A percentile compares a stretch with the other conserved stretches of the same genome.
phyloP scores from a whole-genome alignment of 257 asterid genomes.

The Mitragyna speciosa region DNA sequence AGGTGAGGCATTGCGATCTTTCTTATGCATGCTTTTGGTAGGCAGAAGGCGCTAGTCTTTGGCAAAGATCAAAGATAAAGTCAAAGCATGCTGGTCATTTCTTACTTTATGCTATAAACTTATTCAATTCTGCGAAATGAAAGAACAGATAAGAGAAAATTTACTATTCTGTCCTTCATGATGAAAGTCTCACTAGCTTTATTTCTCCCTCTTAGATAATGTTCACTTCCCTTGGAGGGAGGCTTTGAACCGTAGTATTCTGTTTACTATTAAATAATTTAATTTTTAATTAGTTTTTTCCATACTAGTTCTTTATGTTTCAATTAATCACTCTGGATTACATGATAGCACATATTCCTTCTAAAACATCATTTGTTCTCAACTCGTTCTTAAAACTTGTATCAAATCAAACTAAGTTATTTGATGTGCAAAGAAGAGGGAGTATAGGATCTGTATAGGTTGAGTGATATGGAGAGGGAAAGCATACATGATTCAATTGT shows the following conservation, averaged over 20 bases:
- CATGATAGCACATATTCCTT: not conserved
- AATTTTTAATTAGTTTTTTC: too few relatives aligned
- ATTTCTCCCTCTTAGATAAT: not conserved
- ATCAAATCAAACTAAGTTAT: not conserved
- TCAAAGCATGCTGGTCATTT: not conserved
- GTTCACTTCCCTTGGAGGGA: not conserved
- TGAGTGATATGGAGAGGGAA: not conserved
- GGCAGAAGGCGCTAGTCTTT: not conserved
- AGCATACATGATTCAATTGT: not conserved
- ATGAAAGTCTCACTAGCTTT: not conserved
- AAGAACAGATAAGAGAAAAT: not conserved
- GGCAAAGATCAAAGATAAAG: not conserved
- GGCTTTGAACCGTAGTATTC: not conserved
- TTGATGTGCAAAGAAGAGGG: not conserved
- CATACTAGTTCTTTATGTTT: not conserved
- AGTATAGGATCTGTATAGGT: not conserved
- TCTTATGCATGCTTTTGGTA: not conserved
- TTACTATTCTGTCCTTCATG: not conserved
- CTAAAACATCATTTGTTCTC: not conserved
- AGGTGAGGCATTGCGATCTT: not conserved
- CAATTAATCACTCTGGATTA: not conserved
- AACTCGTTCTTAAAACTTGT: not conserved
- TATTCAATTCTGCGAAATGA: not conserved
- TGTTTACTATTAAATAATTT: not conserved
- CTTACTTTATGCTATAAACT: constrained; percentile 1